These are phyloP conservation scores for Oleoguttula mirabilis DNA, from an alignment of 495 filamentous ascomycete genomes.

Conservation along the genomic window DNA sequence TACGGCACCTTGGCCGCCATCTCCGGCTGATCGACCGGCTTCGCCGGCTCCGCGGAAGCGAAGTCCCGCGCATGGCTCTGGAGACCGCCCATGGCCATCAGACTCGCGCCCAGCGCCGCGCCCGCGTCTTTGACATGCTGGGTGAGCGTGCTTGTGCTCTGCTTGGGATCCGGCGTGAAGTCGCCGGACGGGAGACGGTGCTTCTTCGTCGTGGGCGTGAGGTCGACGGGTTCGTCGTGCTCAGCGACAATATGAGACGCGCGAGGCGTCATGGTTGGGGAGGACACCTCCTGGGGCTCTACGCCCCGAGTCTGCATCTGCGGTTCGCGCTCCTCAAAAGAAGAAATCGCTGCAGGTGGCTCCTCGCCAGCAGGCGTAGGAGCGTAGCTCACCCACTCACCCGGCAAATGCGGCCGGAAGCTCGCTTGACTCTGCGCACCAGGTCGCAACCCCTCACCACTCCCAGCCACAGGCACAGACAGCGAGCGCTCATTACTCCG, in stretches of 20 bases:
- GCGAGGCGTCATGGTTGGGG: constrained; percentile 4
- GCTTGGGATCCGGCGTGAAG: constrained; percentile 1
- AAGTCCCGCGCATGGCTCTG: constrained; percentile 14
- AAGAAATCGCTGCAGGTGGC: constrained; percentile 4
- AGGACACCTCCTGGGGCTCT: background rate
- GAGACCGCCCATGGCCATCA: constrained; percentile 6
- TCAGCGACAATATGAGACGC: constrained; percentile 4
- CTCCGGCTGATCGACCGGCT: constrained; percentile 11
- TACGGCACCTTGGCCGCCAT: constrained; percentile 1
- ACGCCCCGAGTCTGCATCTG: background rate
- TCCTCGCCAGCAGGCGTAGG: constrained; percentile 24
- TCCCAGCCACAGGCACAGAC: background rate
- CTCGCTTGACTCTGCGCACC: constrained; percentile 20
- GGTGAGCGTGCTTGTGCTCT: background rate
- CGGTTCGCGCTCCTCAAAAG: background rate
- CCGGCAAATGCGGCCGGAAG: constrained; percentile 50
- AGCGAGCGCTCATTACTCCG: background rate
- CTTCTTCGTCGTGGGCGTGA: constrained; percentile 29
- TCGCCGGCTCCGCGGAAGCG: constrained; percentile 8
- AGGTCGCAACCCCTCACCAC: background rate
- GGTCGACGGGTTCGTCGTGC: constrained; percentile 17
- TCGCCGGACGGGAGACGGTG: constrained; percentile 10
- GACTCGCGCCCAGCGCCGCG: constrained; percentile 10
- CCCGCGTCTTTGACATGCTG: constrained; percentile 13
- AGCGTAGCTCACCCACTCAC: constrained; percentile 52